These are phyloP conservation scores for Microsporum audouinii DNA, from an alignment of 2,329 filamentous ascomycete genomes.

Conservation along the genomic window DNA sequence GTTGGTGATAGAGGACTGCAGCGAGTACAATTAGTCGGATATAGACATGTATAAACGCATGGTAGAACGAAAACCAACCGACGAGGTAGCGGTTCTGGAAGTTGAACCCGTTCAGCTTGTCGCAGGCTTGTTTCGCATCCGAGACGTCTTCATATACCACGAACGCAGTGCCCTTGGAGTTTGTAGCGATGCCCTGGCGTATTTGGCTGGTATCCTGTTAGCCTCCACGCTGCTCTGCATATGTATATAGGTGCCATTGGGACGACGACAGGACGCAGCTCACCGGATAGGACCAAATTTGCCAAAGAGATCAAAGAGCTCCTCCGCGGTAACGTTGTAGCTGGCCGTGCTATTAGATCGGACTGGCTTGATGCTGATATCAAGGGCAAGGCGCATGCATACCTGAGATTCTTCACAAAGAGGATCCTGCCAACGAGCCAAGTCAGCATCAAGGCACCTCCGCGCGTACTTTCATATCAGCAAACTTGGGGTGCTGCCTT, in stretches of 20 bases:
- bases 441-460: neutral
- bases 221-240: slow-evolving; percentile 14
- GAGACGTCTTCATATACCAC: slow-evolving; percentile 99
- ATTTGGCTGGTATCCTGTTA: slow-evolving; percentile 61
- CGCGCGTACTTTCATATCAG: neutral
- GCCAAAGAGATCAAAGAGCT: slow-evolving; percentile 96
- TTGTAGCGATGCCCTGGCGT: slow-evolving; percentile 91
- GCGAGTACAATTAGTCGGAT: neutral
- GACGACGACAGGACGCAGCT: slow-evolving; percentile 22
- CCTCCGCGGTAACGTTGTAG: slow-evolving; percentile 97
- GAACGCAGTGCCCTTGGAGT: slow-evolving; percentile 96
- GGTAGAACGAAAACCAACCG: slow-evolving; percentile 48
- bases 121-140: slow-evolving; percentile 97
- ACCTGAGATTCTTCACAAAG: slow-evolving; percentile 99
- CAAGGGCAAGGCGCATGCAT: neutral
- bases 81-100: slow-evolving; percentile 99
- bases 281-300: slow-evolving; percentile 95
- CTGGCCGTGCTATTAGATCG: slow-evolving; percentile 36
- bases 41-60: neutral
- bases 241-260: no score
- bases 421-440: slow-evolving; percentile 60
- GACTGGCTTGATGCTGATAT: no score
- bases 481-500: slow-evolving; percentile 35
- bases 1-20: slow-evolving; percentile 62
- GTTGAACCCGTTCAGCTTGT: slow-evolving; percentile 99